Base-by-base conservation (phyloP, 805 yeast species). In the Sungouiozyma intestinalis region DNA sequence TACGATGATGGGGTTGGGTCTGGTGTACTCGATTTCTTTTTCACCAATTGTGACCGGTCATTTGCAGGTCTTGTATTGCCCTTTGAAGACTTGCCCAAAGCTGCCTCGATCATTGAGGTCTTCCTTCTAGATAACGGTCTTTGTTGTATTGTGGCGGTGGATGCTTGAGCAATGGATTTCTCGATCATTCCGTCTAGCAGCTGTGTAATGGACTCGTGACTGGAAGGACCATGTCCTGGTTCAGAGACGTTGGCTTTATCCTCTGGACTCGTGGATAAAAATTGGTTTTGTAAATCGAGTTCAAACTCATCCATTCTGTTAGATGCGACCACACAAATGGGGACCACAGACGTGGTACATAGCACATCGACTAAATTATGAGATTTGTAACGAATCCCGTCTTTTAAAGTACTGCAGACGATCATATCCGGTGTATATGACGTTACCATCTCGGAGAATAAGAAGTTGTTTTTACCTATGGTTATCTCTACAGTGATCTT, bases 401-500 rank as follows among this genome's bases (percentile, higher is more conserved):
- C 43, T 47, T 19, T 53, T 55, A 36, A 48, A 50, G 42, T 52
- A 45, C 40, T 55, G 50, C 58, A 52, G 1, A 59, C 55, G 24
- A 55, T 47, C 18, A 62, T 42, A 41, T 62, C 62, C 15, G 66
- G 66, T 3, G 51, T 48, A 41, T 62, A 60, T 9, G 55, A 54
- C 45, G 60, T 59, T 7, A 54, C 48, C 34, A 63, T 58, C 36
- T 60, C 62, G 16, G 49, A 34, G 16, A 61, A 38, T 4, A 53
- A 44, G 36, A 53, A 45, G 20, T 46, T 46, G 0, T 58, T 54
- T 32, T 48, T 50, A 9, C 62, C 65, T 13, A 62, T 38, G 2
- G 53, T 53, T n/a, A 61, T 48, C 37, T 61, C 66, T 16, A 61
- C 56, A 3, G 65, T 59, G 13, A 61, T 41, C 39, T 60, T 62